Percentiles rank a stretch among this genome's conserved stretches.
These are phyloP conservation scores for Dipodascus albidus DNA, from an alignment of 805 yeast genomes.

Conservation along the genomic window DNA sequence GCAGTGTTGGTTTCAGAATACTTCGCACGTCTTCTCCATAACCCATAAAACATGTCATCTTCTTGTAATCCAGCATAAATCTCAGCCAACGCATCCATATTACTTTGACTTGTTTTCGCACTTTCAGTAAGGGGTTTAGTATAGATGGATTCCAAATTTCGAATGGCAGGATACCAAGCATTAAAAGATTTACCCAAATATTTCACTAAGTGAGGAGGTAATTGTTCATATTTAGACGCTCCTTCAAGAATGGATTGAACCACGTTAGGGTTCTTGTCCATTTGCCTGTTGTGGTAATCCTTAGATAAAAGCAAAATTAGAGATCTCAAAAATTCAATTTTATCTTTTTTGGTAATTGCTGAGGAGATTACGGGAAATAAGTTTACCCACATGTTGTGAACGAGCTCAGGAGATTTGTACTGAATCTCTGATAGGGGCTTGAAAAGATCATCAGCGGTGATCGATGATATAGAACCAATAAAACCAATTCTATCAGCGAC, in stretches of 20 bases:
- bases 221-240: slow-evolving; percentile 52
- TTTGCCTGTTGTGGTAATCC: slow-evolving; percentile 88
- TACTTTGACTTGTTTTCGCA: slow-evolving; percentile 67
- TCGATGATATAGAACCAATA: slow-evolving; percentile 24
- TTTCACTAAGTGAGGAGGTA: slow-evolving; percentile 91
- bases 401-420: slow-evolving; percentile 68
- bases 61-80: slow-evolving; percentile 81
- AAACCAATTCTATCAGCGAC: slow-evolving; percentile 24
- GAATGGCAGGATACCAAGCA: slow-evolving; percentile 84
- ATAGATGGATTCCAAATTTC: slow-evolving; percentile 65
- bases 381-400: slow-evolving; percentile 72
- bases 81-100: slow-evolving; percentile 83
- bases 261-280: slow-evolving; percentile 76
- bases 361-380: slow-evolving; percentile 73
- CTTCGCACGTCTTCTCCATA: slow-evolving; percentile 95
- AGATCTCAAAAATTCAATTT: slow-evolving; percentile 72
- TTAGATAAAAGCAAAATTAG: slow-evolving; percentile 71
- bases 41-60: slow-evolving; percentile 93
- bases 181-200: slow-evolving; percentile 78
- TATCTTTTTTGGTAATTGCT: slow-evolving; percentile 67
- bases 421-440: slow-evolving; percentile 70
- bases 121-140: slow-evolving; percentile 52
- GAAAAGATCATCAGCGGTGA: slow-evolving; percentile 43
- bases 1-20: slow-evolving; percentile 90
- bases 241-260: slow-evolving; percentile 78